Evolutionary conservation across 2,329 filamentous ascomycete genomes (phyloP), one percentile per base, ranked within the genome.

Genomic region (Diaporthe velutina): DNA sequence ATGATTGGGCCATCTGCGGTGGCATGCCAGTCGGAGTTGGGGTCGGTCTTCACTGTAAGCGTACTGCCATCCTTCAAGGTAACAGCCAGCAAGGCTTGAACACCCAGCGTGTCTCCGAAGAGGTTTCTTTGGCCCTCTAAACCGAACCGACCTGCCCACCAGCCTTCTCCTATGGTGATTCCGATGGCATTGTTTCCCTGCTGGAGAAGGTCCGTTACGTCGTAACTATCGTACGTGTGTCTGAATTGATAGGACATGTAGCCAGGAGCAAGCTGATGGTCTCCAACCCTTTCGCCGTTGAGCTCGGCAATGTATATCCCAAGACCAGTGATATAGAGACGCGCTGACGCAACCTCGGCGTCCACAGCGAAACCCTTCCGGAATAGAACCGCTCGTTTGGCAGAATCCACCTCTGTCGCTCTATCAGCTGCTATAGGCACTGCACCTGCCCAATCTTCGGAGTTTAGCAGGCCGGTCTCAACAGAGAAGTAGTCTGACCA

Each of bases 171-270:
- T 15, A 67, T 38, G 15, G 61, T 67, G 30, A 67, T 5, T 3
- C 61, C 61, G 22, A 67, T 19, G 1, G n/a, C 61, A 15, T 67
- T 67, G 30, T 19, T 60, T 30, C 67, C 55, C 28, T 58, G 55
- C 42, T 60, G 50, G 50, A 71, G 30, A 15, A 81, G 79, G 3
- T 77, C 60, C 6, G 85, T 85, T 8, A 87, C 77, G 73, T 87
- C 85, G 75, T 86, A 86, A 3, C 86, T 87, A 73, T 90, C 85
- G 75, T 91, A 92, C 1, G 84, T 81, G n/a, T 87, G 84, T 0
- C 89, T 83, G 61, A 86, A 80, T 0, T 84, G 80, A 76, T 91
- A 91, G 3, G 84, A 85, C 57, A 86, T 85, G 86, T 88, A 90
- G 0, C 89, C 88, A 0, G 89, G 89, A 28, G 88, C 86, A 48